Conservation (phyloP, 208 protist species). For the Blastocrithidia nonstop region DNA sequence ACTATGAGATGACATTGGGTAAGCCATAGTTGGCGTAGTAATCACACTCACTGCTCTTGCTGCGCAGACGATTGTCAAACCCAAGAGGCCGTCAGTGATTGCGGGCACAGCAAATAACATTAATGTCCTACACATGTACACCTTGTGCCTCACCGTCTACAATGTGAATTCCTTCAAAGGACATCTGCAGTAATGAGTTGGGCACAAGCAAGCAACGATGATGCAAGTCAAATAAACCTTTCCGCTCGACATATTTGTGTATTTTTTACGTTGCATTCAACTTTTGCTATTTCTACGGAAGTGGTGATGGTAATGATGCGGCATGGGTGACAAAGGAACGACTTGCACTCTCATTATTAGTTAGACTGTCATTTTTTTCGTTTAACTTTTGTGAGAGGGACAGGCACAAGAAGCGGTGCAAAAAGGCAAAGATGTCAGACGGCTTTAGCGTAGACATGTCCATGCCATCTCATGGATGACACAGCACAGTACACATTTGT, state of each 20-base stretch:
- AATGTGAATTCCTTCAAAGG: conserved; percentile 40
- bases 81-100: conserved; percentile 50
- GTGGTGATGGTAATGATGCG: too few relatives aligned
- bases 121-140: conserved; percentile 55
- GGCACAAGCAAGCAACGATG: conserved; percentile 54
- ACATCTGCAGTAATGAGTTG: conserved; percentile 59
- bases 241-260: conserved; percentile 20
- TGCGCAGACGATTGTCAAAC: not conserved
- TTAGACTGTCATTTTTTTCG: not conserved
- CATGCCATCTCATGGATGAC: conserved; percentile 70
- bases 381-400: too few relatives aligned
- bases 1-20: conserved; percentile 46
- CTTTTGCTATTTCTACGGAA: too few relatives aligned
- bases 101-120: conserved; percentile 50
- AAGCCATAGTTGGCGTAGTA: conserved; percentile 50
- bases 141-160: conserved; percentile 72
- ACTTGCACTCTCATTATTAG: conserved; percentile 5
- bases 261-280: not conserved
- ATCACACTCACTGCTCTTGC: conserved; percentile 15
- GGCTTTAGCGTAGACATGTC: conserved; percentile 75
- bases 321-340: conserved; percentile 4
- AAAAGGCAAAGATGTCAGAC: conserved; percentile 52
- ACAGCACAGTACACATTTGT: conserved; percentile 61
- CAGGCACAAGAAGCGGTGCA: conserved; percentile 38
- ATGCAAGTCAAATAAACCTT: conserved; percentile 50